A percentile compares a stretch with the other conserved stretches of the same genome.
phyloP scores from a whole-genome alignment of 345 rosid species.

The Brassica rapa region DNA sequence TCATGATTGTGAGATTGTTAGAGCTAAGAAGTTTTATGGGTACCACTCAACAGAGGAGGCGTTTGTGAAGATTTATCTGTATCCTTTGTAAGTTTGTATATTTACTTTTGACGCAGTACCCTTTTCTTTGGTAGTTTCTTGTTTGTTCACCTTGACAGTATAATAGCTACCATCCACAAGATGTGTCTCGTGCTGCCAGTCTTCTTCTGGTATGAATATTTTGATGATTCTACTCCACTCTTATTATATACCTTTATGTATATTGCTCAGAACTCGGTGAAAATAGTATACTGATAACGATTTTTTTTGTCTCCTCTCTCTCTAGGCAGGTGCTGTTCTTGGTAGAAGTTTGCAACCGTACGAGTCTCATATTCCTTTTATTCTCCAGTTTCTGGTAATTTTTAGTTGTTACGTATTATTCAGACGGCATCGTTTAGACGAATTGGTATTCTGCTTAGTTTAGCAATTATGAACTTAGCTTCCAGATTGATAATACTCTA shows the following conservation, averaged over 20 bases:
- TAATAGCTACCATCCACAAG: constrained; percentile 72
- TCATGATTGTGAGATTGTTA: constrained; percentile 79
- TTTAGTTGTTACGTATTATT: background rate
- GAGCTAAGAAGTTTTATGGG: constrained; percentile 87
- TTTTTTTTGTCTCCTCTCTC: constrained; percentile 15
- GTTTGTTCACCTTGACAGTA: constrained; percentile 51
- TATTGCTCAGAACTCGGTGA: background rate
- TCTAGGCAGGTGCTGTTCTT: constrained; percentile 75
- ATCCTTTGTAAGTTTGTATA: constrained; percentile 71
- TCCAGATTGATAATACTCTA: constrained; percentile 2
- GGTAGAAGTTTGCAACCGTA: constrained; percentile 83
- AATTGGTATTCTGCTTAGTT: constrained; percentile 6
- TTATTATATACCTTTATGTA: too few species aligned
- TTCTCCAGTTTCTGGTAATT: constrained; percentile 90
- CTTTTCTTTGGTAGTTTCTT: constrained; percentile 17
- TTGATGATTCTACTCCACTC: too few species aligned
- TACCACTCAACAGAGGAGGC: constrained; percentile 81
- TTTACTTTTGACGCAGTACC: constrained; percentile 1
- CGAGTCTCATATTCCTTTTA: constrained; percentile 89
- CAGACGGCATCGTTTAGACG: constrained; percentile 9
- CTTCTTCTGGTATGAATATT: constrained; percentile 60
- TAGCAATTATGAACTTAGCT: background rate
- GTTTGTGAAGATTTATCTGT: constrained; percentile 87
- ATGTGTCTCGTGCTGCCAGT: constrained; percentile 69
- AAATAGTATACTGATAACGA: background rate